A percentile compares a stretch with the other conserved stretches of the same genome.
These are phyloP conservation scores for Candida sakaeoensis DNA, from an alignment of 805 yeast genomes.

Conservation along the genomic window DNA sequence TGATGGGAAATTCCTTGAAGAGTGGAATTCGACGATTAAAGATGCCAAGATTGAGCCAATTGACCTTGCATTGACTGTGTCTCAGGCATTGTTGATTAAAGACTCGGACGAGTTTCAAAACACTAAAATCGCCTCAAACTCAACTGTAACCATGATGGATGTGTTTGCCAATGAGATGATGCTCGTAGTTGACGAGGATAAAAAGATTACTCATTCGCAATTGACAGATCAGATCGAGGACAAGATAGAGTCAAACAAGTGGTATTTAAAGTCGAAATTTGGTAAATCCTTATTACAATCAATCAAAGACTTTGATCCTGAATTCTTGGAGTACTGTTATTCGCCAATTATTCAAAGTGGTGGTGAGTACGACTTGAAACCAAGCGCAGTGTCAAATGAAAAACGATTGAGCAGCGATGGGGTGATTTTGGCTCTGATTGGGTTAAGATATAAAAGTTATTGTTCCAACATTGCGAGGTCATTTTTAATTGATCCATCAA, in stretches of 20 bases:
- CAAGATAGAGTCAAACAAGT: conserved; percentile 71
- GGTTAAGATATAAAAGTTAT: conserved; percentile 82
- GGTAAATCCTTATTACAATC: conserved; percentile 54
- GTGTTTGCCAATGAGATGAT: conserved; percentile 86
- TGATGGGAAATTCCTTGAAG: conserved; percentile 79
- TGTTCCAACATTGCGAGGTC: conserved; percentile 87
- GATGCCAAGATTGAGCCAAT: conserved; percentile 36
- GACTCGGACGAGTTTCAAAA: conserved; percentile 73
- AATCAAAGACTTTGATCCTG: conserved; percentile 61
- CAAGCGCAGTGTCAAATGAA: conserved; percentile 74
- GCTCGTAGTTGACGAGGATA: conserved; percentile 80
- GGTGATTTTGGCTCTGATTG: conserved; percentile 78
- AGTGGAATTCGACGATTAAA: conserved; percentile 54
- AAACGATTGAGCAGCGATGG: conserved; percentile 64
- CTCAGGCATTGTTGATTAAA: conserved; percentile 60
- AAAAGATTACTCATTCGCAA: conserved; percentile 66
- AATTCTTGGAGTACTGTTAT: conserved; percentile 87
- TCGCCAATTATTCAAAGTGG: conserved; percentile 90
- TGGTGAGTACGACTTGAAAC: conserved; percentile 75
- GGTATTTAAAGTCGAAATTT: conserved; percentile 50
- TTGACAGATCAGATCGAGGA: conserved; percentile 74
- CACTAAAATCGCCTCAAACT: conserved; percentile 67
- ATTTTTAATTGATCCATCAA: conserved; percentile 83
- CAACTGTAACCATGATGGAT: conserved; percentile 76
- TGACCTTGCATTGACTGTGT: conserved; percentile 52